Conservation (phyloP, 2,329 filamentous ascomycete species). For the Neonectria coccinea region DNA sequence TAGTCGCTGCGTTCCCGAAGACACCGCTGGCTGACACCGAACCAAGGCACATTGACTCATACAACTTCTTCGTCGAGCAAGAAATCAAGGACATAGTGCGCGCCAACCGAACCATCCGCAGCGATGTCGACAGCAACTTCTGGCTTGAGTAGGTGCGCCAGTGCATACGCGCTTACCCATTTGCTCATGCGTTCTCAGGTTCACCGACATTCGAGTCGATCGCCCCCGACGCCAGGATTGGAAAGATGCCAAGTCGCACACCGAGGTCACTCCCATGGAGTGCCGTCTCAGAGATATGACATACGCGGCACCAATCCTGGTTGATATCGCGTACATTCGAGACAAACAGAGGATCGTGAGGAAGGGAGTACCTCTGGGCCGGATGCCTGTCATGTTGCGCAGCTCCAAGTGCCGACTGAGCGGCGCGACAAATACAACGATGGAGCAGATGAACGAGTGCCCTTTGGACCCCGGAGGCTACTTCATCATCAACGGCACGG, state of each 20-base stretch:
- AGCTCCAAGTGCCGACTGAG: conserved; percentile 92
- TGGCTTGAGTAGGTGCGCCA: conserved; percentile 75
- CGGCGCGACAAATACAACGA: conserved; percentile 85
- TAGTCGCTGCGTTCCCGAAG: neutral
- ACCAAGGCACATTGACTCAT: conserved; percentile 87
- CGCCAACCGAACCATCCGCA: conserved; percentile 87
- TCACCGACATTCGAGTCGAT: conserved; percentile 90
- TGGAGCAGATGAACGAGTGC: conserved; percentile 95
- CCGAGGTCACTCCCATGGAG: conserved; percentile 91
- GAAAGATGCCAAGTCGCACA: conserved; percentile 76
- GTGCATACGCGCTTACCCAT: neutral
- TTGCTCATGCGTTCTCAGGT: conserved; percentile 54
- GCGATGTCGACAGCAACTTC: conserved; percentile 92
- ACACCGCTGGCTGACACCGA: conserved; percentile 28
- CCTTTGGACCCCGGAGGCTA: conserved; percentile 96
- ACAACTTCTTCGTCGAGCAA: conserved; percentile 97
- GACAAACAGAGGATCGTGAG: conserved; percentile 81
- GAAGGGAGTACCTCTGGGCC: conserved; percentile 83
- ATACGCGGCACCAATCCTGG: conserved; percentile 94
- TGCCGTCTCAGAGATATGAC: conserved; percentile 96
- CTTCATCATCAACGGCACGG: conserved; percentile 96
- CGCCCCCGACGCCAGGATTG: conserved; percentile 83
- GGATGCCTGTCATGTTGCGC: conserved; percentile 96
- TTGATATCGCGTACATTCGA: conserved; percentile 91
- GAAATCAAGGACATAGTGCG: conserved; percentile 97